phyloP scores from a whole-genome alignment of 75 land plant species.

The Isoetes taiwanensis region DNA sequence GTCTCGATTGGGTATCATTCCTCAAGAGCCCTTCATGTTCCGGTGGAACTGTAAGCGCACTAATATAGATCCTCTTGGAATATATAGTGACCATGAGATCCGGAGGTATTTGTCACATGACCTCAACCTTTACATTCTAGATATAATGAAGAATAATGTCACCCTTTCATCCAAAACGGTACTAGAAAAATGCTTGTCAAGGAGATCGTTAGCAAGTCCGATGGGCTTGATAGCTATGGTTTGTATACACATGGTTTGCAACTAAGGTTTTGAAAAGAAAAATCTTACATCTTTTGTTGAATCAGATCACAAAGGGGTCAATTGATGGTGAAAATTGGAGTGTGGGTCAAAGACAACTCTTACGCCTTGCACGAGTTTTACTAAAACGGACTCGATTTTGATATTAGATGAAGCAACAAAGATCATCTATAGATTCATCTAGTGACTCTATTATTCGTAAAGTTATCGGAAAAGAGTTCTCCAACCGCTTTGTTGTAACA shows the following conservation, averaged over 20 bases:
- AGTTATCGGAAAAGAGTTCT: constrained; percentile 60
- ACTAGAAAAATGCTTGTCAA: too few relatives aligned
- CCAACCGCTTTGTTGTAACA: constrained; percentile 56
- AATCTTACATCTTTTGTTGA: not conserved
- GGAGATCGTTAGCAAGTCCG: not conserved
- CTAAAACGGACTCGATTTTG: constrained; percentile 50
- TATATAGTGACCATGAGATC: not conserved
- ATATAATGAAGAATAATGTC: not conserved
- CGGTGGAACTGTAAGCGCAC: constrained; percentile 59
- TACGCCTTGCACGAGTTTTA: constrained; percentile 75
- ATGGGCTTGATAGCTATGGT: not conserved
- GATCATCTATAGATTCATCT: constrained; percentile 70
- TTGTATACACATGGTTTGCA: not conserved
- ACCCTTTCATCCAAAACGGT: too few relatives aligned
- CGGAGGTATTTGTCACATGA: too few relatives aligned
- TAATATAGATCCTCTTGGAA: constrained; percentile 3
- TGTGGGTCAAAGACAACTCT: constrained; percentile 88
- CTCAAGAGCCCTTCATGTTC: constrained; percentile 85
- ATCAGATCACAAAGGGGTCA: constrained; percentile 43
- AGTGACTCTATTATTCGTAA: constrained; percentile 64
- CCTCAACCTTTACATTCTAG: too few relatives aligned
- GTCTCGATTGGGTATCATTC: constrained; percentile 57
- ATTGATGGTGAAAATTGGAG: constrained; percentile 94
- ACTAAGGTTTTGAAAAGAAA: not conserved
- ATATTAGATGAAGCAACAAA: constrained; percentile 93